Percentiles rank a stretch among this genome's conserved stretches.
Evolutionary conservation across 495 filamentous ascomycete species (phyloP).

Genomic region (Endocarpon pusillum): DNA sequence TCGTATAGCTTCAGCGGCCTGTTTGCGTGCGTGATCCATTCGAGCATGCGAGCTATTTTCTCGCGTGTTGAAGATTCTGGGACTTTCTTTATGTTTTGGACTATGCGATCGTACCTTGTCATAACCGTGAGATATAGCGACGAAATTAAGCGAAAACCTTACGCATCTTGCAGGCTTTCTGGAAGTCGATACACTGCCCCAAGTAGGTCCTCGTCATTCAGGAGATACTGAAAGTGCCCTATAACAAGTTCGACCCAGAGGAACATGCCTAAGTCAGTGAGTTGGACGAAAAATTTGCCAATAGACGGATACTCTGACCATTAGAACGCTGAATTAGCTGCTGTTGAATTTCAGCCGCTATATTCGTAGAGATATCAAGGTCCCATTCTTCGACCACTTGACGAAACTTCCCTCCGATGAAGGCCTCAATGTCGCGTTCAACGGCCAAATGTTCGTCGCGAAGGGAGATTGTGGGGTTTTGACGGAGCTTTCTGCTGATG

Average conservation of each 20-base stretch:
- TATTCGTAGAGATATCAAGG: too few species aligned
- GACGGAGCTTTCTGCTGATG: background rate
- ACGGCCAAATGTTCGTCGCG: background rate
- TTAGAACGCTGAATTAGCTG: background rate
- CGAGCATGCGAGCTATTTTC: background rate
- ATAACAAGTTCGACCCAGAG: background rate
- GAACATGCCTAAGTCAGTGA: background rate
- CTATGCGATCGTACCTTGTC: background rate
- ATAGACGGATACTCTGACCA: background rate
- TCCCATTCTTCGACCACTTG: background rate
- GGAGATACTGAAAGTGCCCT: background rate
- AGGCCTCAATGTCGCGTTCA: background rate
- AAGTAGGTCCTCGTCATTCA: background rate
- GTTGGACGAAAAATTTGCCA: background rate
- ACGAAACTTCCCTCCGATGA: background rate
- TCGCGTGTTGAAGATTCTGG: background rate
- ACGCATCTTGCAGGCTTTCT: background rate
- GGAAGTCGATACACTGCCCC: background rate
- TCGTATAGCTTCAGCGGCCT: background rate
- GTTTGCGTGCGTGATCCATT: background rate
- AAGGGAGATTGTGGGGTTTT: background rate
- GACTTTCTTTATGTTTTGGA: background rate
- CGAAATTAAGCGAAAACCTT: background rate
- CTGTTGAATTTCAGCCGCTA: background rate
- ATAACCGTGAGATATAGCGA: background rate